Base-by-base conservation (phyloP, 2,329 filamentous ascomycete genomes). In the Colletotrichum incanum region DNA sequence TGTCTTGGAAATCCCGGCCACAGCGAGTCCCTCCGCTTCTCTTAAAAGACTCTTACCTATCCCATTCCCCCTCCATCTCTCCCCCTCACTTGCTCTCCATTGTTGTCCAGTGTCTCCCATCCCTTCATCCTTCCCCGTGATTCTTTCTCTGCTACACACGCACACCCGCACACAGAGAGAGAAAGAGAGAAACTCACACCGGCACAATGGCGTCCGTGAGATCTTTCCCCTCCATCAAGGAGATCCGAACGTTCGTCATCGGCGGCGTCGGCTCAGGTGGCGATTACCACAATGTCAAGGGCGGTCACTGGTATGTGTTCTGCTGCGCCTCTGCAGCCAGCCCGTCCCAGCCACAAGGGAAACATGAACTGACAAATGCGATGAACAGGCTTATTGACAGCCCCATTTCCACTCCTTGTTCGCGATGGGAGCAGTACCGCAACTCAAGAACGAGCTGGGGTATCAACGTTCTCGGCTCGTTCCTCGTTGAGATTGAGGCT, bases 391-490 rank as follows among this genome's bases (percentile, higher is more conserved):
- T 98, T 76, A 93, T 98, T 75, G 95, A 98, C 84, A 93, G 93
- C 73, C 92, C 95, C 76, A 98, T 98, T 80, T 95, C 95, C 1
- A 98, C 95, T 0, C 95, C 95, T 8, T 97, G 95, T 89, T 96
- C 94, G 61, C 89, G 91, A 82, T 98, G 95, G 89, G 93, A 96
- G 75, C 87, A 95, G 77, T 98, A 97, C 83, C 91, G 95, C 76
- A 90, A 92, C 73, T 98, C 95, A 47, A 89, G 95, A 77, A 98
- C 95, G 16, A 95, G 92, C 81, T 98, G 94, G 94, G 95, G 95
- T 47, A 98, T 98, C 87, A 98, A 98, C 78, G 95, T 98, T 9
- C 85, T 98, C 34, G 95, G 95, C 2, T 97, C 95, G 0, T 97
- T 98, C 84, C 93, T 95, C 77, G 89, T 98, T 9, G 95, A 98